Evolutionary conservation across 768 basidiomycete species (phyloP).

Genomic region (Lactarius hatsudake): DNA sequence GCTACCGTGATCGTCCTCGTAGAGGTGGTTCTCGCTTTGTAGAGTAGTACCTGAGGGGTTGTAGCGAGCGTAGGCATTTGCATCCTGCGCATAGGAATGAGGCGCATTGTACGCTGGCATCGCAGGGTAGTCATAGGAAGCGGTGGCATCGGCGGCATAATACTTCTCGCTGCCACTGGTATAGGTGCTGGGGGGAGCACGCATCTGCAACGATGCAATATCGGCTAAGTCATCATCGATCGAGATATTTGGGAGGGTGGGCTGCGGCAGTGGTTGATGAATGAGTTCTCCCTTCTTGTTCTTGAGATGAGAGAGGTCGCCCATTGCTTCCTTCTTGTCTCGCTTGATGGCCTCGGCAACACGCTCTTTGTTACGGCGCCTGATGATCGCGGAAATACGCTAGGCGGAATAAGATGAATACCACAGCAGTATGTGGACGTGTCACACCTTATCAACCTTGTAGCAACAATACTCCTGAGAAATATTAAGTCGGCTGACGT

Average conservation of each 20-base stretch:
- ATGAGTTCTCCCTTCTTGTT: slow-evolving; percentile 88
- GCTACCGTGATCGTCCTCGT: slow-evolving; percentile 72
- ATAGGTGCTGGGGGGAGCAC: slow-evolving; percentile 56
- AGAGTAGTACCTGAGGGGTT: slow-evolving; percentile 58
- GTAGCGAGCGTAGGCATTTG: slow-evolving; percentile 52
- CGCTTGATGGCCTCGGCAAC: slow-evolving; percentile 74
- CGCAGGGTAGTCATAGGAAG: slow-evolving; percentile 52
- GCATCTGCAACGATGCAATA: slow-evolving; percentile 52
- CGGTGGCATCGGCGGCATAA: slow-evolving; percentile 50
- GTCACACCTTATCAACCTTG: slow-evolving; percentile 90
- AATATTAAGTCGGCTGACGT: slow-evolving; percentile 14
- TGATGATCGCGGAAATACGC: slow-evolving; percentile 94
- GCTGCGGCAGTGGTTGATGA: slow-evolving; percentile 82
- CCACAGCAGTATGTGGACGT: slow-evolving; percentile 7
- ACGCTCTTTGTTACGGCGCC: slow-evolving; percentile 85
- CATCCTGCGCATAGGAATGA: slow-evolving; percentile 54
- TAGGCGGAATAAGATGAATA: slow-evolving; percentile 34
- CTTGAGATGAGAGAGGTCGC: slow-evolving; percentile 88
- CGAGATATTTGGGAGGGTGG: slow-evolving; percentile 90
- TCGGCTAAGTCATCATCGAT: slow-evolving; percentile 73
- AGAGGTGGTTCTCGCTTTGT: slow-evolving; percentile 48
- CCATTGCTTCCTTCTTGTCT: slow-evolving; percentile 88
- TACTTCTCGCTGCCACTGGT: slow-evolving; percentile 44
- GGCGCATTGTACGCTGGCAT: slow-evolving; percentile 74
- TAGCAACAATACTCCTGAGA: slow-evolving; percentile 93